phyloP scores from a whole-genome alignment of 306 rosid genomes.

The Cicer yamashitae region DNA sequence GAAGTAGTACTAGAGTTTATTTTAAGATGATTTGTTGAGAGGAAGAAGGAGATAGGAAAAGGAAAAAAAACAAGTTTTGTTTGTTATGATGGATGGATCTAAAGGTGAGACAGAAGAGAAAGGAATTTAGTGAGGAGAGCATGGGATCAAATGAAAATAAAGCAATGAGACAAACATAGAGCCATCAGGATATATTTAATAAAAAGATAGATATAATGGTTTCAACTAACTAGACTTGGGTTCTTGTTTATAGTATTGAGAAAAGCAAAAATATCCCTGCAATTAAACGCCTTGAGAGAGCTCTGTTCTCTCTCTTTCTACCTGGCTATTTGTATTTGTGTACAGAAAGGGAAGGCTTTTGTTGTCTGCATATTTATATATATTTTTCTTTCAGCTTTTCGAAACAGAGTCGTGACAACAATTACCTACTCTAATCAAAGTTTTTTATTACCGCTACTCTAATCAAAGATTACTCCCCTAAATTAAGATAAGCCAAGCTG shows the following conservation, averaged over 20 bases:
- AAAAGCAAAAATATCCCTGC: slow-evolving; percentile 51
- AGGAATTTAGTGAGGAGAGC: slow-evolving; percentile 46
- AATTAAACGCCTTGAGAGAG: slow-evolving; percentile 51
- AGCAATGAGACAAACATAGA: slow-evolving; percentile 47
- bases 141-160: slow-evolving; percentile 56
- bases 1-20: not conserved
- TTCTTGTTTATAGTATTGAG: slow-evolving; percentile 13
- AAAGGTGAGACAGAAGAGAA: slow-evolving; percentile 58
- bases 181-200: slow-evolving; percentile 35
- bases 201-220: not conserved
- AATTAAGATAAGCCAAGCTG: not conserved
- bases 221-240: not conserved
- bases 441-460: not conserved
- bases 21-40: not conserved
- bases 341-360: slow-evolving; percentile 37
- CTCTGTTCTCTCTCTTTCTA: slow-evolving; percentile 27
- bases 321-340: slow-evolving; percentile 38
- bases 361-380: slow-evolving; percentile 50
- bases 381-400: slow-evolving; percentile 10
- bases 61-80: slow-evolving; percentile 44
- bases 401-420: not conserved
- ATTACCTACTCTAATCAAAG: not conserved
- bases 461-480: not conserved
- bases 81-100: slow-evolving; percentile 56
- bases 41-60: slow-evolving; percentile 25